Conservation (phyloP, 805 yeast species). For the Teunomyces barrocoloradensis region DNA sequence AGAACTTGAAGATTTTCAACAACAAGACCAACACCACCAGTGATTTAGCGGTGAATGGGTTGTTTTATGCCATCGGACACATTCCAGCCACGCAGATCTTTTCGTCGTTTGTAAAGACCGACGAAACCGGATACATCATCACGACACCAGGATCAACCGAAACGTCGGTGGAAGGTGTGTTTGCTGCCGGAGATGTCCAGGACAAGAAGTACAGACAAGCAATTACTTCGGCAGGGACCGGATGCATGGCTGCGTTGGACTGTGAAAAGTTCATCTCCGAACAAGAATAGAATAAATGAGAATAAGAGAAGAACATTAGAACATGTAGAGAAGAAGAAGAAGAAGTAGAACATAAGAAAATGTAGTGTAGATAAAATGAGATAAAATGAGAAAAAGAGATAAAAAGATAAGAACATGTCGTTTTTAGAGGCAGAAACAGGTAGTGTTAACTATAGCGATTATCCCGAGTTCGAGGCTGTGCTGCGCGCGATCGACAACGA, state of each 20-base stretch:
- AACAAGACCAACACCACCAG: slow-evolving; percentile 64
- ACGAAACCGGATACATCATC: slow-evolving; percentile 82
- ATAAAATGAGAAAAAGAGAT: not conserved
- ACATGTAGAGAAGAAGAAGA: too few species aligned
- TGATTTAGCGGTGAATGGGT: slow-evolving; percentile 80
- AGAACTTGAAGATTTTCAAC: slow-evolving; percentile 63
- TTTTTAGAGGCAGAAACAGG: slow-evolving; percentile 25
- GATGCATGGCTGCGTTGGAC: slow-evolving; percentile 99
- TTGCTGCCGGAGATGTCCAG: slow-evolving; percentile 99
- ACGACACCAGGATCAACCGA: slow-evolving; percentile 87
- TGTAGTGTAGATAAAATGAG: not conserved
- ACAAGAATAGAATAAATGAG: slow-evolving; percentile 15
- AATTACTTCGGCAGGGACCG: slow-evolving; percentile 98
- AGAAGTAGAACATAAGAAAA: not conserved
- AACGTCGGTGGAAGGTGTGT: slow-evolving; percentile 87
- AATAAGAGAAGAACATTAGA: not conserved
- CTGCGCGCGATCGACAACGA: slow-evolving; percentile 31
- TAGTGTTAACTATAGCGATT: slow-evolving; percentile 31
- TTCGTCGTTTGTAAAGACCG: slow-evolving; percentile 73
- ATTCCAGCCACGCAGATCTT: slow-evolving; percentile 89
- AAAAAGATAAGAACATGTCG: slow-evolving; percentile 15
- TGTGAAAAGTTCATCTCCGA: slow-evolving; percentile 83
- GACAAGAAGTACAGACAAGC: slow-evolving; percentile 98
- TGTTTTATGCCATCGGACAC: slow-evolving; percentile 98
- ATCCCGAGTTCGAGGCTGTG: slow-evolving; percentile 37